Base-by-base conservation (phyloP, 192 early-diverging fungal species). In the Backusella australiensis region DNA sequence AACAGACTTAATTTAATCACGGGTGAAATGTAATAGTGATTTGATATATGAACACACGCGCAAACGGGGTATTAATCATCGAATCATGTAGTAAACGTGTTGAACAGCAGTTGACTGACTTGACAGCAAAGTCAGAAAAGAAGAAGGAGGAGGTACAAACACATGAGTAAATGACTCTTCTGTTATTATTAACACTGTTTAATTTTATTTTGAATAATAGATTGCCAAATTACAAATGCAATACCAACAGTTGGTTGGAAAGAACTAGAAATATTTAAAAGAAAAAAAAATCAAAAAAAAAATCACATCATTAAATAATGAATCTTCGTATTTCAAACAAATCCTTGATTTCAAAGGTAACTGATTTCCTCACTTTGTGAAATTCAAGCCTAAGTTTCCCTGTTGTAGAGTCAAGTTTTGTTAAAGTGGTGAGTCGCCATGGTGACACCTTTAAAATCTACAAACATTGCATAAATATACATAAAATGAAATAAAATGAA, bases 1-100 rank as follows among this genome's bases (percentile, higher is more conserved):
- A 98, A 98, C 84, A 95, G 98, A 71, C 89, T 99, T 56, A 94
- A 97, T 73, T 95, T 91, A 69, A 99, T 99, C 77, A 77, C 81
- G 12, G 82, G 80, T 23, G 97, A 99, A 87, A 95, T 97, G 95
- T 95, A 86, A 88, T 77, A 26, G 17, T 49, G 5, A 8, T 29
- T 63, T 34, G 17, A 41, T 66, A 21, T 23, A 56, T 17, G 11
- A 39, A 12, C 23, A 41, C 32, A 67, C 17, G 39, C 29, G 35
- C 52, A 34, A 81, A 12, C 26, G 63, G 17, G 39, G 3, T 73
- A 49, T 49, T 38, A 36, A 39, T 26, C 34, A 14, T 44, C 19
- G 7, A 42, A 3, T 65, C 49, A 52, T 32, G n/a, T 56, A 95
- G 93, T 75, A 91, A 94, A 69, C 92, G 96, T 42, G 88, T 93